Evolutionary conservation across 768 basidiomycete species (phyloP), one percentile per base, ranked within the genome.

Genomic region (Boletellus emodensis): DNA sequence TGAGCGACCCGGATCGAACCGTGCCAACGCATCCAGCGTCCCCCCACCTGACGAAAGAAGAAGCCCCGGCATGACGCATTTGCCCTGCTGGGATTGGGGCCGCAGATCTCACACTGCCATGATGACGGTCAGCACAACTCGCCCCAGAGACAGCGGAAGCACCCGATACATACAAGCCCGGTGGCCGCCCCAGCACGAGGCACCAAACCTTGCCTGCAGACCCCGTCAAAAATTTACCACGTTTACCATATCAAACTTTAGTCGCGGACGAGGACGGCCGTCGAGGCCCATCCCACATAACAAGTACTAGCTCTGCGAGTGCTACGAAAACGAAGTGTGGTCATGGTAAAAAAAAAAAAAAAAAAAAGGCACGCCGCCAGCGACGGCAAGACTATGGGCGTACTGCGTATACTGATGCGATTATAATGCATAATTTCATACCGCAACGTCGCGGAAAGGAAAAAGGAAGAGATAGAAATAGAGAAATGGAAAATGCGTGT

Each of bases 301-400:
- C 41, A 34, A 51, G 50, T 49, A 49, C 61, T 33, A 52, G 61
- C 55, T 46, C 22, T 49, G 36, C 41, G 17, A 49, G 40, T 63
- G 41, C 51, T 50, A 53, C 51, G 32, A 56, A 46, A 46, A 35
- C 46, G 36, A 63, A 53, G 13, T 2, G 40, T 3, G 34, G 34
- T 45, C 54, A 60, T 48, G 58, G 58, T 49, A 43, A 47, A 46
- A 48, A 48, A 49, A 41, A 42, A 17, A 17, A 22, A 28, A 20
- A 14, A 11, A 38, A 20, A 20, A 30, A 18, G 3, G 15, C 4
- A 12, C 41, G 54, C 48, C 49, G 54, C 62, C 56, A 24, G 56
- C 61, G 52, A 57, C 61, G 37, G 61, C 58, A 40, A 58, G 62
- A 51, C 70, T 67, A 52, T 72, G 65, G 39, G 58, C 53, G 54